Evolutionary conservation across 306 rosid genomes (phyloP).

Genomic region (Trifolium fragiferum): DNA sequence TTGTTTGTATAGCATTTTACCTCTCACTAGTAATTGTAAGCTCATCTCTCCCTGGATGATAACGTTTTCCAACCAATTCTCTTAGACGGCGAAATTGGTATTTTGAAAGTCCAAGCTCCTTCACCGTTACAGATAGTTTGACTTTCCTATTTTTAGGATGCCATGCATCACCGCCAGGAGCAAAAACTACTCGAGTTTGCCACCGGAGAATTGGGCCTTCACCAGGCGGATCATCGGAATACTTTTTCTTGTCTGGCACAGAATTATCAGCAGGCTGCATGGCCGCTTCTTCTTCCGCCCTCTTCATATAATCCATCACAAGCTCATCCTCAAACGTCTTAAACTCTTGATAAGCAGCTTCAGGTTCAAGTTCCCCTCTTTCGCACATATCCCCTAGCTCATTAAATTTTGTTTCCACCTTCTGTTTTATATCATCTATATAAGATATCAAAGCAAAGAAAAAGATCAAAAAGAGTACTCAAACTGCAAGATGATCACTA

Average conservation of each 20-base stretch:
- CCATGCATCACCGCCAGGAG: constrained; percentile 99
- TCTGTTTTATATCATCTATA: constrained; percentile 73
- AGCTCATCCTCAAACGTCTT: constrained; percentile 85
- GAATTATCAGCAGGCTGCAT: constrained; percentile 53
- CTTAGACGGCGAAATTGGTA: constrained; percentile 81
- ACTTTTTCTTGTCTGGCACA: constrained; percentile 65
- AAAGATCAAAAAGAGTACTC: constrained; percentile 36
- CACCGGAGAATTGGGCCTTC: constrained; percentile 97
- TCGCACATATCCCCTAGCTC: constrained; percentile 93
- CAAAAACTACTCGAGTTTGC: constrained; percentile 84
- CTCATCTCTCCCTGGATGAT: constrained; percentile 94
- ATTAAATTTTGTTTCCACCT: constrained; percentile 76
- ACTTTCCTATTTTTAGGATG: constrained; percentile 96
- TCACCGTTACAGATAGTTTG: constrained; percentile 85
- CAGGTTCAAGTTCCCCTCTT: constrained; percentile 92
- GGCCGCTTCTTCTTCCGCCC: constrained; percentile 66
- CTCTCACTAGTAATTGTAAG: constrained; percentile 90
- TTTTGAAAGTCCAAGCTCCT: constrained; percentile 91
- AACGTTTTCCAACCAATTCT: constrained; percentile 90
- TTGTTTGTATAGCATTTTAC: constrained; percentile 46
- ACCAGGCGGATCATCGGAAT: constrained; percentile 80
- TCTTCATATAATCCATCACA: constrained; percentile 59
- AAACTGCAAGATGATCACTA: constrained; percentile 14
- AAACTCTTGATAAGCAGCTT: constrained; percentile 76
- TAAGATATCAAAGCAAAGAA: constrained; percentile 40